Evolutionary conservation across 2,329 filamentous ascomycete genomes (phyloP), one percentile per base, ranked within the genome.

Genomic region (Didymella glomerata): DNA sequence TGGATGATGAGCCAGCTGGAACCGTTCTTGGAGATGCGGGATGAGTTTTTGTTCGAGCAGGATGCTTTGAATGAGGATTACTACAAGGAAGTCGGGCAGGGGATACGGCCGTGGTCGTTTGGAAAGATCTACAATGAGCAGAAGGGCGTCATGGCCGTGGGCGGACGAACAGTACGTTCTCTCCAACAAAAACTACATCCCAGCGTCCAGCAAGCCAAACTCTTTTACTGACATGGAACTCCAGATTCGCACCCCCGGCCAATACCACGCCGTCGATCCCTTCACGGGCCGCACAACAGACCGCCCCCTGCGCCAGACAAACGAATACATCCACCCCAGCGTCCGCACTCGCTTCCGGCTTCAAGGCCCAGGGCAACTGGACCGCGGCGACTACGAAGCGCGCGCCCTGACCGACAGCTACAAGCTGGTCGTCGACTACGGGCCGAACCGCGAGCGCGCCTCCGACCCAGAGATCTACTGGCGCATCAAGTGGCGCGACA

Each of bases 1-100:
- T 86, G 84, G 84, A 86, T 86, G 84, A 83, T 85, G 67, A 78
- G 79, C 49, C 82, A 85, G 56, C 70, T 84, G 44, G 75, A 79
- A 51, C 77, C 78, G 1, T 81, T 82, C 44, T 67, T 82, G 57
- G 81, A 83, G 59, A 78, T 83, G 66, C 74, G 82, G 51, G 72
- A 77, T 4, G 78, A 81, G 45, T 83, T 82, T 61, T 60, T 83
- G 16, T 76, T 82, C 24, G 79, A 82, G 61, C 77, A 82, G 52
- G 79, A 81, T 54, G 79, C 81, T 20, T 70, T 77, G 25, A 81
- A 78, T 7, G 77, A 79, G 8, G 70, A 74, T 34, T 81, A 79
- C 62, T 83, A 83, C 65, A 73, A 78, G 34, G 73, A 76, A 25
- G 63, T 72, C 0, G 71, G 76, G n/a, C 69, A 81, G 53, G 76